Evolutionary conservation across 352 stramenopile species (phyloP).

Genomic region (Pythium dissimile): DNA sequence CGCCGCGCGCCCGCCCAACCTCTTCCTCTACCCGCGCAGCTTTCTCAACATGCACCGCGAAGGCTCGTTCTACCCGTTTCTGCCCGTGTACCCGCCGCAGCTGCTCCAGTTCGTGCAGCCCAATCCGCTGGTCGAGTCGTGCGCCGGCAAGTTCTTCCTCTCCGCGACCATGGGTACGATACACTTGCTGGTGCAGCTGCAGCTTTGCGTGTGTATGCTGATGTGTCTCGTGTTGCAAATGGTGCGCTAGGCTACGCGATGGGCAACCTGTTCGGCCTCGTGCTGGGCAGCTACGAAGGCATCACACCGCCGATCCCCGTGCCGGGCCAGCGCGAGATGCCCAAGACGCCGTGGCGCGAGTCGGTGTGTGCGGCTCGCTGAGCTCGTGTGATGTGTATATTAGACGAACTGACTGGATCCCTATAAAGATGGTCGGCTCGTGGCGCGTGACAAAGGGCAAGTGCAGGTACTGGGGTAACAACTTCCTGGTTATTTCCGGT

Average conservation of each 20-base stretch:
- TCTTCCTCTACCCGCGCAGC: constrained; percentile 74
- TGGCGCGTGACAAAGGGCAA: constrained; percentile 73
- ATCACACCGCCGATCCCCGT: constrained; percentile 79
- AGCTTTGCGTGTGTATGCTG: too few species aligned
- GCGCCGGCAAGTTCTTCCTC: constrained; percentile 76
- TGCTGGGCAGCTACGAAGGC: constrained; percentile 83
- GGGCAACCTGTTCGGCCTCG: constrained; percentile 73
- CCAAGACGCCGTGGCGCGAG: constrained; percentile 76
- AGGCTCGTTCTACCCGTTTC: constrained; percentile 63
- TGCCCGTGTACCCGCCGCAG: constrained; percentile 64
- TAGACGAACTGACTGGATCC: too few species aligned
- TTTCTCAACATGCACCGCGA: constrained; percentile 49
- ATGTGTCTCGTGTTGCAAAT: not conserved
- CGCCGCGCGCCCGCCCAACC: constrained; percentile 56
- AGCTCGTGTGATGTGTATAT: constrained; percentile 14
- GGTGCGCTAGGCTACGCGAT: constrained; percentile 60
- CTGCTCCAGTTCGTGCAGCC: constrained; percentile 63
- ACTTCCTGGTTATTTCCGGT: constrained; percentile 86
- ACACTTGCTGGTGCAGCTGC: too few species aligned
- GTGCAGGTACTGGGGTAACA: constrained; percentile 83
- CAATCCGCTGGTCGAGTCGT: constrained; percentile 76
- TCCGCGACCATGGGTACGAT: constrained; percentile 77
- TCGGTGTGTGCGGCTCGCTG: constrained; percentile 32
- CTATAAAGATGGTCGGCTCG: constrained; percentile 59
- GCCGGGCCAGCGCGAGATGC: constrained; percentile 72